phyloP scores from a whole-genome alignment of 306 rosid species.

The Lathyrus oleraceus region DNA sequence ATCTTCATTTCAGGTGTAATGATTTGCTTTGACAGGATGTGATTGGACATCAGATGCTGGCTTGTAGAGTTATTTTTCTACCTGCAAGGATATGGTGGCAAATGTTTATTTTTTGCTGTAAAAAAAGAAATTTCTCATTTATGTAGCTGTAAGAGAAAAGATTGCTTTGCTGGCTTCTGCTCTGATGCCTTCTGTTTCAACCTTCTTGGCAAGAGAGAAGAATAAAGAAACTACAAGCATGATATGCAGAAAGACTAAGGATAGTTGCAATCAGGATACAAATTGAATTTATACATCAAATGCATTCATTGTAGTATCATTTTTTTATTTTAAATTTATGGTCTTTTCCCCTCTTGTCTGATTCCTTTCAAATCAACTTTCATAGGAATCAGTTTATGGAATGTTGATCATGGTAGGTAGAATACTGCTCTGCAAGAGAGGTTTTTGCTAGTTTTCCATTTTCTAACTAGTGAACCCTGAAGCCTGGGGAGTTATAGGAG shows the following conservation, averaged over 20 bases:
- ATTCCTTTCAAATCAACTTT: slow-evolving; percentile 29
- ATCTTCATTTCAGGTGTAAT: slow-evolving; percentile 39
- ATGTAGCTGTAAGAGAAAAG: slow-evolving; percentile 32
- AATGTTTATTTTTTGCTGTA: slow-evolving; percentile 33
- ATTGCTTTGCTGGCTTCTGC: slow-evolving; percentile 28
- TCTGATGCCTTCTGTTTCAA: slow-evolving; percentile 37
- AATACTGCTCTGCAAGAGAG: slow-evolving; percentile 2
- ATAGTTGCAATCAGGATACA: slow-evolving; percentile 30
- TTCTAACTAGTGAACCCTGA: neutral
- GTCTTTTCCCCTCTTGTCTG: slow-evolving; percentile 2
- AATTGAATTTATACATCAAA: slow-evolving; percentile 40
- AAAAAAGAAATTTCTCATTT: neutral
- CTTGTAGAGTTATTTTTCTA: slow-evolving; percentile 46
- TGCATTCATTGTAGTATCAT: slow-evolving; percentile 46
- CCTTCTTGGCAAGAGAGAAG: slow-evolving; percentile 25
- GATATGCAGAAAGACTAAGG: slow-evolving; percentile 33
- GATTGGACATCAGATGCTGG: slow-evolving; percentile 32
- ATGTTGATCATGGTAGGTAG: neutral
- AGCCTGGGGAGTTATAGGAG: neutral
- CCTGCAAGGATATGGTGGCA: slow-evolving; percentile 41
- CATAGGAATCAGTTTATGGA: slow-evolving; percentile 29
- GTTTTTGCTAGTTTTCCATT: slow-evolving; percentile 23
- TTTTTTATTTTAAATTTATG: slow-evolving; percentile 35
- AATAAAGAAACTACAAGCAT: slow-evolving; percentile 32
- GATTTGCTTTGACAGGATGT: slow-evolving; percentile 29